Evolutionary conservation across 768 basidiomycete species (phyloP), one percentile per base, ranked within the genome.

Genomic region (Imleria badia): DNA sequence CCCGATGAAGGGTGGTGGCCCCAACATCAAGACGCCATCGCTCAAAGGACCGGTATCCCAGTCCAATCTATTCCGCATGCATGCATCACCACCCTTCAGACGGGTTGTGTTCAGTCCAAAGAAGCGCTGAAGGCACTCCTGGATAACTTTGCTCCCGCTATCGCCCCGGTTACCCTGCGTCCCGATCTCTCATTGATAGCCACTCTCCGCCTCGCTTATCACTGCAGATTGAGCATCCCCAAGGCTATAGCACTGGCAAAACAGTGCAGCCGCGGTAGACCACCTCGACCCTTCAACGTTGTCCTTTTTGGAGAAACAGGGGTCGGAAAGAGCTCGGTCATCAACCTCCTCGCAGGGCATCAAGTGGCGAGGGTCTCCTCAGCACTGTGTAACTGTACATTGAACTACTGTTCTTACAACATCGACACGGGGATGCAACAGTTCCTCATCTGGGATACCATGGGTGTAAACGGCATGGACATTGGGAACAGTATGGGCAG

Each of bases 291-390:
- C 6, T 17, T 39, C 45, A 73, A 73, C 41, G 49, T 72, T 20
- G 56, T 75, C 20, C 26, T 76, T 12, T 75, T 76, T 44, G 74
- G 74, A 1, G 69, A 73, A 48, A 14, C 43, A 12, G 51, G 43
- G 7, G 34, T 14, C 4, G 67, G 65, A 3, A 45, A 45, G n/a
- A 31, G 30, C n/a, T 31, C 43, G 11, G n/a, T 45, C n/a, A 7
- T 45, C n/a, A 31, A 75, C n/a, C 43, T 52, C 11, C 7, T 52
- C 0, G 34, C n/a, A 7, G 43, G 35, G 14, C 1, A 6, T n/a
- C 17, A 7, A 5, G 35, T 22, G 6, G 41, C 51, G 10, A 3
- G 6, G 12, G 43, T 52, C 17, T 44, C 43, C 23, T 23, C 43
- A 22, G n/a, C 6, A 20, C 19, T 36, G 5, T 15, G 9, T 0